Evolutionary conservation across 768 basidiomycete genomes (phyloP).

Genomic region (Podaxis sp.): DNA sequence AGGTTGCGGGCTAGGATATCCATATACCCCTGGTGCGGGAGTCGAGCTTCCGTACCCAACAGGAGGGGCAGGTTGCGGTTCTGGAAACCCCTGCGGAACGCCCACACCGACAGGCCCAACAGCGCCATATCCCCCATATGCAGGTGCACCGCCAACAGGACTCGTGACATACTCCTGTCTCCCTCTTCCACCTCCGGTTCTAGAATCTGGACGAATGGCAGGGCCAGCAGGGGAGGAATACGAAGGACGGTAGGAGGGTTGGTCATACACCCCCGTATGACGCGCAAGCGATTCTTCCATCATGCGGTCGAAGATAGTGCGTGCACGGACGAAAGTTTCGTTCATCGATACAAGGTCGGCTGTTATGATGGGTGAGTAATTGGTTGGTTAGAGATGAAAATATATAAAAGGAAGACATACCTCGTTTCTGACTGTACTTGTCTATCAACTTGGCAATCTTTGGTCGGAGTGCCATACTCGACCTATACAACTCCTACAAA

Average conservation of each 20-base stretch:
- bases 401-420: constrained; percentile 23
- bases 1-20: constrained; percentile 17
- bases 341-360: constrained; percentile 95
- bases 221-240: neutral
- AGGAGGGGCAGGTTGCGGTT: constrained; percentile 7
- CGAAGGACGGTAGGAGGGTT: constrained; percentile 23
- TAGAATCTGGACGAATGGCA: constrained; percentile 21
- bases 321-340: constrained; percentile 87
- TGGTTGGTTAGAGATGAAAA: constrained; percentile 24
- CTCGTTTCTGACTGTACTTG: constrained; percentile 94
- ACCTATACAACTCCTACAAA: constrained; percentile 81
- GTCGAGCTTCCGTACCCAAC: constrained; percentile 8
- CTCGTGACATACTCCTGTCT: constrained; percentile 14
- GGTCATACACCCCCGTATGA: constrained; percentile 67
- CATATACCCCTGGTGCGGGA: constrained; percentile 9
- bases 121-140: constrained; percentile 10
- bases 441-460: constrained; percentile 97
- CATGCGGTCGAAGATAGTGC: constrained; percentile 89
- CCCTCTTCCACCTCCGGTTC: neutral
- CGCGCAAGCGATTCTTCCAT: constrained; percentile 87
- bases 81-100: constrained; percentile 15
- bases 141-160: neutral
- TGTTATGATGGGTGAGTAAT: constrained; percentile 29
- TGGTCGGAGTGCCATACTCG: constrained; percentile 85
- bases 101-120: constrained; percentile 6